Base-by-base conservation (phyloP, 208 protist genomes). In the Acanthamoeba culbertsoni region DNA sequence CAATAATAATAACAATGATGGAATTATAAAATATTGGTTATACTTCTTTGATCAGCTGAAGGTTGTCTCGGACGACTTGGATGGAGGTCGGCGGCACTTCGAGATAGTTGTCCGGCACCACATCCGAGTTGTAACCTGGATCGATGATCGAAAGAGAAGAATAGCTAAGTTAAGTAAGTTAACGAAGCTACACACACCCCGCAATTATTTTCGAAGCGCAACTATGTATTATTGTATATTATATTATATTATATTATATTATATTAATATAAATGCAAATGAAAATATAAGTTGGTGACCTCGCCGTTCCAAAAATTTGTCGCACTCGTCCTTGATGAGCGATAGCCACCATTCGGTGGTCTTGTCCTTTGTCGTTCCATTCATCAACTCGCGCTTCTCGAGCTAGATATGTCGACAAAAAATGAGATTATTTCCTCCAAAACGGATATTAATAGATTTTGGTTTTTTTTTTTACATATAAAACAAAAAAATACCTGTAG, bases 351-450 rank as follows among this genome's bases (percentile, higher is more conserved):
- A 86, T 45, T 86, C 75, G 10, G 75, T 86, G 16, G 75, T 86
- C 28, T 59, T 48, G 75, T 86, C 75, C 75, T 86, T 86, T 5
- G 75, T 86, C 42, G 75, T 86, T 16, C 75, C 75, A 33, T 86
- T 86, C 75, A 86, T 86, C 75, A 86, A 45, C 43, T 59, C 45
- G 28, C 75, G 75, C 75, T 86, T 86, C 75, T 86, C 75, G 28
- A 86, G 75, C 46, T 86, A 45, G 5, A 5, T 5, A 65, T 37
- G 7, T 14, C 20, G 53, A 26, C 5, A 33, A 63, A 26, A 26
- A 57, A 26, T n/a, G 51, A 26, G 20, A 57, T 57, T 1, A 20
- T 26, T 14, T 57, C 51, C 18, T 14, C 51, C 51, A 57, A 57
- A 12, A 12, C 18, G 26, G 26, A 57, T 26, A n/a, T 14, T 26